Conservation (phyloP, 2,329 filamentous ascomycete species). For the Dothidotthia symphoricarpi region DNA sequence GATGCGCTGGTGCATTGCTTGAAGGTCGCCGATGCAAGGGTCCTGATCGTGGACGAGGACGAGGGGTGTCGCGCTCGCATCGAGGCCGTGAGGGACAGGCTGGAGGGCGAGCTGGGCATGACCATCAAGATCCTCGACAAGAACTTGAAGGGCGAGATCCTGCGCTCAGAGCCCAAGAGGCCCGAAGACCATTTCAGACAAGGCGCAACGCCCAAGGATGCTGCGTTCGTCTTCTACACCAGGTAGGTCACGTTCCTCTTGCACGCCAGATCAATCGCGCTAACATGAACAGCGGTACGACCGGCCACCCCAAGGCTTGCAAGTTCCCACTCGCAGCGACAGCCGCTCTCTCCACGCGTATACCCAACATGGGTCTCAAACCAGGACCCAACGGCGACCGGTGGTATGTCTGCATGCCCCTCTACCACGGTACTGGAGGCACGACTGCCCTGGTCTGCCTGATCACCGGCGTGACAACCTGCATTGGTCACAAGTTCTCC, state of each 20-base stretch:
- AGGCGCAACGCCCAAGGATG: conserved; percentile 52
- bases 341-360: conserved; percentile 41
- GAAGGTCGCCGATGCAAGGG: conserved; percentile 54
- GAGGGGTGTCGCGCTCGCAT: conserved; percentile 56
- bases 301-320: conserved; percentile 71
- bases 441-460: conserved; percentile 59
- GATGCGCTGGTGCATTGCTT: conserved; percentile 66
- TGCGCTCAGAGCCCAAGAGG: conserved; percentile 49
- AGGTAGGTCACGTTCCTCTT: conserved; percentile 41
- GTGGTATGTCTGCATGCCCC: conserved; percentile 75
- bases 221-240: conserved; percentile 69
- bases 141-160: conserved; percentile 49
- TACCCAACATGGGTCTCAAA: conserved; percentile 37
- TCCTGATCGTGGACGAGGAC: conserved; percentile 50
- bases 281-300: conserved; percentile 60
- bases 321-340: conserved; percentile 56
- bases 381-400: conserved; percentile 52
- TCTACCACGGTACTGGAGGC: conserved; percentile 74
- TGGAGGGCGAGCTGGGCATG: conserved; percentile 60
- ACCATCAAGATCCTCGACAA: conserved; percentile 55
- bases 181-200: conserved; percentile 58
- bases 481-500: conserved; percentile 66
- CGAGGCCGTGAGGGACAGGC: conserved; percentile 49
- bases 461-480: conserved; percentile 56
- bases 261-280: background rate